Base-by-base conservation (phyloP, 441 rosid species). In the Croton laevigatus region DNA sequence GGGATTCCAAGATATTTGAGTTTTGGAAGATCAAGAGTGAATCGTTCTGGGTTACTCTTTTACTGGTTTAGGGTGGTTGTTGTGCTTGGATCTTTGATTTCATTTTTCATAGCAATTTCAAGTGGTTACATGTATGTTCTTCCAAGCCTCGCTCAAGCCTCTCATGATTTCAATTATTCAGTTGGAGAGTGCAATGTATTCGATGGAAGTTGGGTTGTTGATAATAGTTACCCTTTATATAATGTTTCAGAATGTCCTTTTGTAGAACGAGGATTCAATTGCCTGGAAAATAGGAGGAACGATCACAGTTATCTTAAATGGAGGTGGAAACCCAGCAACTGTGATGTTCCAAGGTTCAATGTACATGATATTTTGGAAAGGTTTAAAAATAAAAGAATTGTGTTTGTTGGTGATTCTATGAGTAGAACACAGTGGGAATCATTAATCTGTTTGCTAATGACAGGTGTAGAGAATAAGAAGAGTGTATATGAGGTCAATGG, bases 401-500 rank as follows among this genome's bases (percentile, higher is more conserved):
- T 89, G 32, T 91, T 91, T 70, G 90, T 89, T 38, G 95, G 95
- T 6, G 97, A 91, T 79, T 91, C 90, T 0, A 88, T 88, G 90
- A 85, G 95, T 72, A 85, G 95, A 70, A 86, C 93, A 3, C 95
- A 88, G 52, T 91, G 95, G 97, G 97, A 91, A 79, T 91, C 97
- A 20, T 78, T 89, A 66, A 82, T 91, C 71, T 91, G 97, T 77
- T 84, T 91, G 81, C 87, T 91, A 22, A 85, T 85, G 88, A 83
- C 89, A 2, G 93, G 91, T 6, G 76, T 91, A 66, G 87, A 85
- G 68, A 89, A 88, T 73, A 88, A 84, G 85, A 75, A 44, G 37
- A 88, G 86, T 75, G 91, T 88, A 67, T 91, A 88, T 73, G 95
- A 91, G 78, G 85, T 85, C 34, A 91, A 89, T 63, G 81, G 88